Evolutionary conservation across 345 rosid species (phyloP).

Genomic region (Arabis alpina): DNA sequence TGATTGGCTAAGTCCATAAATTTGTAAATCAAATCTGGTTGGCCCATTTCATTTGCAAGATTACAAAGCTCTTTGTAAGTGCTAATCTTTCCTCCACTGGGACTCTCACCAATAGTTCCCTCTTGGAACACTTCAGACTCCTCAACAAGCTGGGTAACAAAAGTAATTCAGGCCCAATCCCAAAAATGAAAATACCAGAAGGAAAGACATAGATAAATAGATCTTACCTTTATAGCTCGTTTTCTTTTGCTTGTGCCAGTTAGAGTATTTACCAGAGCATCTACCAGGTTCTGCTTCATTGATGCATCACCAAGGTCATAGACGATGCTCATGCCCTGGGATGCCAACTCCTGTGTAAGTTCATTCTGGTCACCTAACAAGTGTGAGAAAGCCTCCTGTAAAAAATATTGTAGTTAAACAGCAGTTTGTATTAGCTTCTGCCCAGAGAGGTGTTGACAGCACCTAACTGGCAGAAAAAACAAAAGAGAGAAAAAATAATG

Average conservation of each 20-base stretch:
- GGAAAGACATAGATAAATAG: slow-evolving; percentile 24
- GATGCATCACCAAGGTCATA: slow-evolving; percentile 92
- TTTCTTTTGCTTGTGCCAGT: slow-evolving; percentile 97
- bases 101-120: slow-evolving; percentile 85
- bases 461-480: background rate
- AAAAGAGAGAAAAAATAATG: slow-evolving; percentile 10
- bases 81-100: slow-evolving; percentile 85
- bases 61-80: slow-evolving; percentile 95
- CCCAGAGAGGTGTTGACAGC: slow-evolving; percentile 13
- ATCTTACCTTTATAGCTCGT: slow-evolving; percentile 86
- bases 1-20: slow-evolving; percentile 98
- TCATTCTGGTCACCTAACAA: slow-evolving; percentile 93
- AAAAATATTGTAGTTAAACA: slow-evolving; percentile 21
- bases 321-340: slow-evolving; percentile 98
- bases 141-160: slow-evolving; percentile 68
- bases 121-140: slow-evolving; percentile 96
- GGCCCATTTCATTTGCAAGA: slow-evolving; percentile 99
- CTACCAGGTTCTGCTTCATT: slow-evolving; percentile 86
- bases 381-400: slow-evolving; percentile 95
- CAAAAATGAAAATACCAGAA: slow-evolving; percentile 35
- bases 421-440: slow-evolving; percentile 31
- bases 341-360: slow-evolving; percentile 95
- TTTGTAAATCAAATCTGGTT: slow-evolving; percentile 93
- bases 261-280: slow-evolving; percentile 81
- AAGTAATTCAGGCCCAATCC: slow-evolving; percentile 27